phyloP scores from a whole-genome alignment of 805 yeast genomes.

The Kluyveromyces aestuarii region DNA sequence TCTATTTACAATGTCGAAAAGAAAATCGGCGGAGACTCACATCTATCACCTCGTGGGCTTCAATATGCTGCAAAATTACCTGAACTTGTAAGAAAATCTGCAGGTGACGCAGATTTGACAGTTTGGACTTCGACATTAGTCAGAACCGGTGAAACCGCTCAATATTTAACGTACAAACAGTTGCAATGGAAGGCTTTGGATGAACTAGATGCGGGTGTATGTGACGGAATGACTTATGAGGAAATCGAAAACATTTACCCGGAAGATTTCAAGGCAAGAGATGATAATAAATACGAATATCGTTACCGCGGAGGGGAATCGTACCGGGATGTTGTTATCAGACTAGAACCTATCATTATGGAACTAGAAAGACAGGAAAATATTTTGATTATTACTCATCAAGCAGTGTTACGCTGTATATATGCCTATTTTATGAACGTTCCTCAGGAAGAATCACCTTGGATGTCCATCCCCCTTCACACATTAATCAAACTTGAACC shows the following conservation, averaged over 20 bases:
- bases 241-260: conserved; percentile 81
- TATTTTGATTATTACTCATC: conserved; percentile 92
- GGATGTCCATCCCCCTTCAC: conserved; percentile 98
- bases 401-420: conserved; percentile 91
- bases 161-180: conserved; percentile 68
- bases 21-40: conserved; percentile 92
- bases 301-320: conserved; percentile 97
- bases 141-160: conserved; percentile 90
- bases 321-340: conserved; percentile 86
- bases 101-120: conserved; percentile 59
- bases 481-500: conserved; percentile 91
- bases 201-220: conserved; percentile 94
- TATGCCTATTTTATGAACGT: conserved; percentile 98
- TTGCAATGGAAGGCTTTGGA: conserved; percentile 95
- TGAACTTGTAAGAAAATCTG: conserved; percentile 50
- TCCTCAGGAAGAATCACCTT: conserved; percentile 94
- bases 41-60: conserved; percentile 74
- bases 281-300: conserved; percentile 91
- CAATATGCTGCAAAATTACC: conserved; percentile 78
- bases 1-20: conserved; percentile 87
- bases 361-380: conserved; percentile 96
- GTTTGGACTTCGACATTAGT: conserved; percentile 93
- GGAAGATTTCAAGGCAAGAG: conserved; percentile 92
- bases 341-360: conserved; percentile 97
- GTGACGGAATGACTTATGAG: conserved; percentile 95